These are phyloP conservation scores for Bromus sterilis DNA, from an alignment of 176 grass and related monocot species.

Conservation along the genomic window DNA sequence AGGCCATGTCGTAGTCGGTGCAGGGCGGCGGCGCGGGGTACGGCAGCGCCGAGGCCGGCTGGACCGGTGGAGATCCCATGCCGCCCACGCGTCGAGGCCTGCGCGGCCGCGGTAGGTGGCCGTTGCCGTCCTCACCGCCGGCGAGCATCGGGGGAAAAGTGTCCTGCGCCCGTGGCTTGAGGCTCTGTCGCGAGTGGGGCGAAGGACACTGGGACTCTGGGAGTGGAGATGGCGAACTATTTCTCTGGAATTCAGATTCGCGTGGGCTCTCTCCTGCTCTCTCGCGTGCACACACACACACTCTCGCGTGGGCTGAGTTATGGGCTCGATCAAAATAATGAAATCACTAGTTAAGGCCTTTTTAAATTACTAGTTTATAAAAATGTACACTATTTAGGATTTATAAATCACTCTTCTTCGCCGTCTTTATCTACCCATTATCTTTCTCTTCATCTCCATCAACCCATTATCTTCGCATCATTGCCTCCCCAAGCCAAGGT, in stretches of 20 bases:
- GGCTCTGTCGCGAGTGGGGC: background rate
- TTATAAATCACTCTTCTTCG: too few species aligned
- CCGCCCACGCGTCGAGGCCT: slow-evolving; percentile 42
- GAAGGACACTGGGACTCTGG: background rate
- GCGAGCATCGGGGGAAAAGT: slow-evolving; percentile 39
- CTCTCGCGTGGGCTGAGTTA: background rate
- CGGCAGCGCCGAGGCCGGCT: background rate
- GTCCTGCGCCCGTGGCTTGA: background rate
- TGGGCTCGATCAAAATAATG: too few species aligned
- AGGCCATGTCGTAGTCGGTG: slow-evolving; percentile 83
- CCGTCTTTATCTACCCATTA: too few species aligned
- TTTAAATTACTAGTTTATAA: too few species aligned
- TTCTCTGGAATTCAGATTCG: background rate
- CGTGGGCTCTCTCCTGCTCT: background rate
- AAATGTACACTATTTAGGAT: too few species aligned
- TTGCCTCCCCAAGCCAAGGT: too few species aligned
- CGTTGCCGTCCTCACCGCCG: slow-evolving; percentile 39
- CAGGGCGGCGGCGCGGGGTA: slow-evolving; percentile 45
- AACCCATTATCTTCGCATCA: too few species aligned
- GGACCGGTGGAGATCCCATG: background rate
- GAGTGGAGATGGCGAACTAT: background rate
- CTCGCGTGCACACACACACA: too few species aligned
- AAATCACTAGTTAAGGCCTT: too few species aligned
- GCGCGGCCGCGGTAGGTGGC: slow-evolving; percentile 40
- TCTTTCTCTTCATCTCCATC: too few species aligned